Conservation (phyloP, 148 eudicot species). For the Spergularia bocconei region DNA sequence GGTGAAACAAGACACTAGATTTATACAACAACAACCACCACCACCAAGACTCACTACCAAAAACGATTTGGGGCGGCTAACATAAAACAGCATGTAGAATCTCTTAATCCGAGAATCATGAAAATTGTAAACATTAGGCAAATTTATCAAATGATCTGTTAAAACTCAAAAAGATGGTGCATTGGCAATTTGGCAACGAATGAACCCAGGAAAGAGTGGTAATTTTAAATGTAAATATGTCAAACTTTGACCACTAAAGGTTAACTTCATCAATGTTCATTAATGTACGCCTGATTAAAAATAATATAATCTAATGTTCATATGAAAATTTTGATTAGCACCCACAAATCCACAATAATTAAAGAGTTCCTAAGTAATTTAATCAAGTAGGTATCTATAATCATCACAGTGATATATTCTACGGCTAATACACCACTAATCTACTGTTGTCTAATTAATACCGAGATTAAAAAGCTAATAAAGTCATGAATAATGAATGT, state of each 20-base stretch:
- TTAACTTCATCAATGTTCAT: constrained; percentile 27
- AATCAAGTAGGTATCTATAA: constrained; percentile 18
- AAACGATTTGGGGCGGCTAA: too few species aligned
- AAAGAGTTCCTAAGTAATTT: constrained; percentile 8
- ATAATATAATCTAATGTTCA: constrained; percentile 17
- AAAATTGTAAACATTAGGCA: too few species aligned
- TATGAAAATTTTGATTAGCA: constrained; percentile 8
- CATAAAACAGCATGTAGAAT: too few species aligned
- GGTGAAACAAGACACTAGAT: too few species aligned
- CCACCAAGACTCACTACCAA: too few species aligned
- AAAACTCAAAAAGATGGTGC: neutral
- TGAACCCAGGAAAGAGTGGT: constrained; percentile 6
- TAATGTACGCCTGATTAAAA: constrained; percentile 19
- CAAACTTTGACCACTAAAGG: constrained; percentile 21
- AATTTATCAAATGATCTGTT: neutral
- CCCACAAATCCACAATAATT: constrained; percentile 7
- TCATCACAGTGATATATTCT: constrained; percentile 1
- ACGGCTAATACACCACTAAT: constrained; percentile 11
- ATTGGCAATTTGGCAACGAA: neutral
- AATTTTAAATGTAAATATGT: constrained; percentile 3
- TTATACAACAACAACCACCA: too few species aligned
- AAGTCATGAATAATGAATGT: constrained; percentile 19
- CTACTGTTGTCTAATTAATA: neutral
- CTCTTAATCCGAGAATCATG: too few species aligned
- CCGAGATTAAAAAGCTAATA: constrained; percentile 15